Evolutionary conservation across 192 early-diverging fungal genomes (phyloP), one percentile per base, ranked within the genome.

Genomic region (Spizellomyces punctatus): DNA sequence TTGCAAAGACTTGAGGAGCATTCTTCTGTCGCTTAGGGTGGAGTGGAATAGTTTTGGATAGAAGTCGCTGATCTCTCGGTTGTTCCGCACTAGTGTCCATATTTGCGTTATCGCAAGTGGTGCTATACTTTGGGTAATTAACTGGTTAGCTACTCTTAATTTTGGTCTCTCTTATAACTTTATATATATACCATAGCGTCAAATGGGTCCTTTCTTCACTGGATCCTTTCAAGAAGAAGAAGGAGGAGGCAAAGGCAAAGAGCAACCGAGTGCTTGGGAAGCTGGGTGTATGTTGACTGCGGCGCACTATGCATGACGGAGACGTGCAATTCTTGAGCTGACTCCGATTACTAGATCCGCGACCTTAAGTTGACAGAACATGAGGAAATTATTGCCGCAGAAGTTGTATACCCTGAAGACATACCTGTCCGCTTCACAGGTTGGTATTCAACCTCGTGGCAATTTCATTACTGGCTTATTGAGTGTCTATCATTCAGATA

Each of bases 401-500:
- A 98, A 78, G 93, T 99, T 7, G 92, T 98, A 56, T 89, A 92
- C 69, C 89, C 95, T 19, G 93, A 96, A 50, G 97, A 99, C 65
- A 94, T 98, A 63, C 65, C 82, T 16, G 91, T 96, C 44, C 79
- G 82, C 45, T 99, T 99, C 80, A 81, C 79, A 16, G 92, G 91
- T 93, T 49, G 9, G 10, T 36, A 10, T 14, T 22, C 56, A 57
- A 17, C 50, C 27, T 36, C 22, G 54, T 46, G 21, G 16, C 21
- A 9, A 27, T 17, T 55, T 1, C 16, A 36, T 19, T 19, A 55
- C 27, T 17, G 47, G 56, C 57, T 72, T 50, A 17, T 21, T 44
- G 21, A 12, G 59, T 42, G n/a, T 19, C 64, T 45, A 43, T 21
- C 66, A 36, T 27, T 19, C 60, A 63, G 90, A 96, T 74, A 95